Evolutionary conservation across 768 basidiomycete genomes (phyloP), one percentile per base, ranked within the genome.

Genomic region (Collybiopsis luxurians): DNA sequence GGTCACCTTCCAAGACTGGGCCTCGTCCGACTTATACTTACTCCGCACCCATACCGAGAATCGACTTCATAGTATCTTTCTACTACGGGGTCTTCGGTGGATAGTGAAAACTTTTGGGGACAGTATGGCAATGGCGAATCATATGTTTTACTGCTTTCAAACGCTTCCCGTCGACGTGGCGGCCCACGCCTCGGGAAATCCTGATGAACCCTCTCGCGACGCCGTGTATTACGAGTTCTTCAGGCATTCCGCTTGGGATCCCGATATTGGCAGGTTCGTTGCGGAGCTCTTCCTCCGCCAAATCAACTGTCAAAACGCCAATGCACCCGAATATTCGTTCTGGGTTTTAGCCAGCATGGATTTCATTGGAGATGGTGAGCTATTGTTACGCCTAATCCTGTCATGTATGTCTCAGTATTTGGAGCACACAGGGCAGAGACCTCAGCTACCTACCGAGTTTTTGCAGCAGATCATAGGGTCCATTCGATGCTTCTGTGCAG

Each of bases 361-460:
- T 55, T 55, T 55, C 19, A 23, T 55, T 46, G 54, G 54, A 21
- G 54, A 55, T 55, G 54, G 54, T 55, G 39, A 23, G 53, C 53
- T 9, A 9, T 30, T 28, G 15, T 53, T 9, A 28, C 28, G 19
- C 24, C 3, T 42, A 9, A 23, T 3, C 3, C n/a, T 43, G 26
- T 13, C 7, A 10, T 10, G 27, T 13, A 30, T 30, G 9, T 21
- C n/a, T 23, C 30, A 40, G 38, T 31, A 30, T n/a, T 42, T 23
- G 52, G n/a, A 27, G 13, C 21, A 10, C 26, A 9, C 34, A 53
- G 52, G 52, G 42, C 31, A 34, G 24, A 24, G 11, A 13, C 31
- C 42, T 12, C 39, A 55, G n/a, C 43, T 45, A 11, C 54, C 43
- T 17, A 17, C 23, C 3, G 54, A 55, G 23, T 43, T 55, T 23